Conservation (phyloP, 805 yeast species). For the Teunomyces lycoperdinae region DNA sequence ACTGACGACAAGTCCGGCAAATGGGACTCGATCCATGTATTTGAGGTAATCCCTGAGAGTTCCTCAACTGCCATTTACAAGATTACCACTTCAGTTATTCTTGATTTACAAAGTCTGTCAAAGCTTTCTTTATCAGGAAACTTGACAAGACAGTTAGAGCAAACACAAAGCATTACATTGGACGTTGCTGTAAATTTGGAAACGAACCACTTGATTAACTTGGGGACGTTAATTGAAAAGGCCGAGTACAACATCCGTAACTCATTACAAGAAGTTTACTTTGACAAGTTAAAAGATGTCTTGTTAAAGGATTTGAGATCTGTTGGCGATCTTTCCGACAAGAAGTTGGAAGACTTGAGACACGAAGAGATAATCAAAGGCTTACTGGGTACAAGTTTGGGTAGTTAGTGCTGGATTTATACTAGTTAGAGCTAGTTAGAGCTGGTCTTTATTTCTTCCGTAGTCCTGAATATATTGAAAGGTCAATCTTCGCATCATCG, state of each 20-base stretch:
- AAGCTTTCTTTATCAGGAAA: conserved; percentile 66
- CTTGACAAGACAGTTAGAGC: conserved; percentile 79
- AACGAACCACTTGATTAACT: conserved; percentile 74
- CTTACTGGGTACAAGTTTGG: conserved; percentile 22
- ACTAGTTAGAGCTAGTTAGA: neutral
- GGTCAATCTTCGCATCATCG: conserved; percentile 23
- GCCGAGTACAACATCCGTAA: conserved; percentile 84
- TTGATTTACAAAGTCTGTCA: conserved; percentile 49
- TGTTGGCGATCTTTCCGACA: conserved; percentile 31
- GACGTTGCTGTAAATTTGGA: conserved; percentile 39
- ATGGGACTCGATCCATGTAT: conserved; percentile 95
- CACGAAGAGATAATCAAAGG: conserved; percentile 40
- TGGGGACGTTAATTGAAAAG: conserved; percentile 85
- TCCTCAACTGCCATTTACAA: conserved; percentile 50
- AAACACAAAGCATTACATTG: conserved; percentile 40
- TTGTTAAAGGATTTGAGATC: conserved; percentile 47
- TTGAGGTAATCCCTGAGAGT: conserved; percentile 59
- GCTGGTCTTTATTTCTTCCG: conserved; percentile 3
- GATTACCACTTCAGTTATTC: conserved; percentile 82
- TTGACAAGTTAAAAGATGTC: conserved; percentile 90
- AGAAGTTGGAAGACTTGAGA: conserved; percentile 28
- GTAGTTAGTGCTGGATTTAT: neutral
- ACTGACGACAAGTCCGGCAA: conserved; percentile 49
- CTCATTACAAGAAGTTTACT: conserved; percentile 87
- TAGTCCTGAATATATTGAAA: conserved; percentile 22